Evolutionary conservation across 139 green algal species (phyloP).

Genomic region (Micromonas pusilla): DNA sequence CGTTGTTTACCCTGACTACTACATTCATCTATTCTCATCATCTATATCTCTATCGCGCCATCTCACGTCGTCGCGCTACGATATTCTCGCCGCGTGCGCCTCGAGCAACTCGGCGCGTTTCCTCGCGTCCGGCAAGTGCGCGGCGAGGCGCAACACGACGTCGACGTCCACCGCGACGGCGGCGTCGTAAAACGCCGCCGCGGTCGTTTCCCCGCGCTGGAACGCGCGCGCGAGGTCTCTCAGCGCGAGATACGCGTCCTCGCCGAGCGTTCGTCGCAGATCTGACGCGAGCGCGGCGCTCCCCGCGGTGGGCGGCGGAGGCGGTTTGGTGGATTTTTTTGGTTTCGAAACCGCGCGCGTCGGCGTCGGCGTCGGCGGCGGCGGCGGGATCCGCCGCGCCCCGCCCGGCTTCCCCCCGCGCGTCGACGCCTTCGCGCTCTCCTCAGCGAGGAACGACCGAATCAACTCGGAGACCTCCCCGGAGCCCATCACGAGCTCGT

Average conservation of each 20-base stretch:
- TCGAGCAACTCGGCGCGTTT: background rate
- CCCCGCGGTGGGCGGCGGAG: background rate
- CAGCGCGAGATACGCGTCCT: background rate
- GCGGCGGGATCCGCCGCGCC: background rate
- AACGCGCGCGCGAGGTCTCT: background rate
- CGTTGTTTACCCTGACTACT: too few relatives aligned
- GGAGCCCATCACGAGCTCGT: constrained; percentile 15
- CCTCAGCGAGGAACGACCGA: constrained; percentile 1
- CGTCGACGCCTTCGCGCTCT: background rate
- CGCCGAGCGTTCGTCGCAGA: background rate
- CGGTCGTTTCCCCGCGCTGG: background rate
- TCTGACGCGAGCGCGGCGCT: background rate
- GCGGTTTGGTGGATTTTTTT: background rate
- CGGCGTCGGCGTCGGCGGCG: background rate
- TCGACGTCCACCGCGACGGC: background rate
- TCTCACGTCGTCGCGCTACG: background rate
- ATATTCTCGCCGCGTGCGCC: background rate
- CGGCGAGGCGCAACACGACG: background rate
- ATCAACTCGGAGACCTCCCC: constrained; percentile 13
- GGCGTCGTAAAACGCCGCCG: background rate
- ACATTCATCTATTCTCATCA: too few relatives aligned
- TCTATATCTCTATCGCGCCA: too few relatives aligned
- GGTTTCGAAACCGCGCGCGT: background rate
- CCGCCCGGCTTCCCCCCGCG: background rate
- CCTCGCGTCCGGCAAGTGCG: background rate